Base-by-base conservation (phyloP, 1,284 basidiomycete species). In the Rhodotorula mucilaginosa region DNA sequence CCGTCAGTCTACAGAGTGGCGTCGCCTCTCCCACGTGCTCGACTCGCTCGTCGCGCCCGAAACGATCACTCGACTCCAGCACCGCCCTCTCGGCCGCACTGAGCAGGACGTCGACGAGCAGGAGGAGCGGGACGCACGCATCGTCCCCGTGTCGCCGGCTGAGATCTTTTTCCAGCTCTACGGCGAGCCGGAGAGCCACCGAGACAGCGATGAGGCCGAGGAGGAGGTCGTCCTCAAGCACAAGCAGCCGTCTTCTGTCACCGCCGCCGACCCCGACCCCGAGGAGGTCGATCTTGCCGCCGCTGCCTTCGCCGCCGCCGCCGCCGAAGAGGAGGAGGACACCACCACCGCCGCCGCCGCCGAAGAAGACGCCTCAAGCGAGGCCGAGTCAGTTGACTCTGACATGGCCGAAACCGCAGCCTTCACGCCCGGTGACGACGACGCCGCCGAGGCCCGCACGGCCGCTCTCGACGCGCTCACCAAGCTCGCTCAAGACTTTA, bases 401-500 rank as follows among this genome's bases (percentile, higher is more conserved):
- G 58, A 60, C 58, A 13, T 23, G 49, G 49, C 39, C 39, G 23
- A 51, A 10, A 21, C n/a, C 69, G 56, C 62, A 61, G 67, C 31
- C 56, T 49, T 34, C 57, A 64, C 19, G 2, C n/a, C 23, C 52
- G 29, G 26, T 34, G 57, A 58, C 31, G 57, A 21, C 57, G 34
- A 58, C 31, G 26, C 26, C 26, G 26, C 26, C 26, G 31, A 21
- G 21, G 39, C 12, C 4, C 23, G 19, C 34, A 31, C 10, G 12
- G 31, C 61, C 12, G 10, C 39, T 18, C 29, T 18, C 52, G 56
- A 47, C 31, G 64, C 54, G 7, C 73, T 74, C 44, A 46, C 65
- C 6, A 62, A 51, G 4, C 61, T 74, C 61, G 18, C 65, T 21
- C 16, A 51, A 8, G 60, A 65, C 23, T 59, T 74, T 54, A 56